Evolutionary conservation across 2,329 filamentous ascomycete species (phyloP).

Genomic region (Cryphonectria naterciae): DNA sequence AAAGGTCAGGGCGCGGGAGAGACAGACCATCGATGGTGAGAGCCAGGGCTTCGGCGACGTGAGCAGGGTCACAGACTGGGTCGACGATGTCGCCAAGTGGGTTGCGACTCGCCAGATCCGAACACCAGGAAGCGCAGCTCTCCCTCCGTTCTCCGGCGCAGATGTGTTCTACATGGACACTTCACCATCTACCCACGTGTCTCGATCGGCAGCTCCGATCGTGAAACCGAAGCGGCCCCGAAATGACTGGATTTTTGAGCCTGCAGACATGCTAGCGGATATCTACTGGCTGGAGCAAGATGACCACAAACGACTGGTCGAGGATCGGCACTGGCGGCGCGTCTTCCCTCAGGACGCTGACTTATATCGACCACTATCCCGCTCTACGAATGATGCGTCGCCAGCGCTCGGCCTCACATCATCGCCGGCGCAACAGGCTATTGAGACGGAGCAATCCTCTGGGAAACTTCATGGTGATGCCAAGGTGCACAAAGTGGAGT

Average conservation of each 20-base stretch:
- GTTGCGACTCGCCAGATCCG: constrained; percentile 43
- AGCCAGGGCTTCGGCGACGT: constrained; percentile 78
- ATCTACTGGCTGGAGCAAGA: constrained; percentile 86
- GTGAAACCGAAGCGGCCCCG: constrained; percentile 72
- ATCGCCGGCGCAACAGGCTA: constrained; percentile 25
- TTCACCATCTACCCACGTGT: constrained; percentile 47
- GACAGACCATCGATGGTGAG: constrained; percentile 73
- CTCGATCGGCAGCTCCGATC: constrained; percentile 46
- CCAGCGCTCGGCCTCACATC: constrained; percentile 2
- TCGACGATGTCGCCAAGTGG: constrained; percentile 66
- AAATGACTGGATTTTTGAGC: constrained; percentile 82
- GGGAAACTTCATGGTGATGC: constrained; percentile 33
- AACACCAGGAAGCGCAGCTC: constrained; percentile 39
- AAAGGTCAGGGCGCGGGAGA: constrained; percentile 79
- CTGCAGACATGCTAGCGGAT: constrained; percentile 87
- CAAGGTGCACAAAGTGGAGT: constrained; percentile 40
- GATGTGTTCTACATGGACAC: constrained; percentile 48
- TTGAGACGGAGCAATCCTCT: constrained; percentile 33
- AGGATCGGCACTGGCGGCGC: constrained; percentile 75
- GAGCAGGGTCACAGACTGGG: constrained; percentile 73
- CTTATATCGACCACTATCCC: constrained; percentile 37
- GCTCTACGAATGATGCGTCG: constrained; percentile 25
- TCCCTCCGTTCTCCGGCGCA: constrained; percentile 54
- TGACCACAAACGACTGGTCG: constrained; percentile 78
- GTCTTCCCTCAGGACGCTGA: constrained; percentile 61